phyloP scores from a whole-genome alignment of 306 rosid genomes.

The Aeschynomene evenia region DNA sequence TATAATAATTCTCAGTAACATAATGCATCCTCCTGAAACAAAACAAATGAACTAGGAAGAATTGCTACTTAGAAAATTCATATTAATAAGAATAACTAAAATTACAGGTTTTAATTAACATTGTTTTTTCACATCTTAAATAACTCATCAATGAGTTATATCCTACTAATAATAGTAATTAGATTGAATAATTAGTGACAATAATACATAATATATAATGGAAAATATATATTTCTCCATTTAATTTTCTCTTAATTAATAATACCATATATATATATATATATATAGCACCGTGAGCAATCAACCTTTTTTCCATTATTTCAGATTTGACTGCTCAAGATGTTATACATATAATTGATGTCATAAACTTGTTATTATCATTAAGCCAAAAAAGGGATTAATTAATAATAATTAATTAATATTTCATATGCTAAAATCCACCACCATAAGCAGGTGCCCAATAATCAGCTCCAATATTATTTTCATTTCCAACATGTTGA shows the following conservation, averaged over 20 bases:
- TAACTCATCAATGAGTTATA: constrained; percentile 14
- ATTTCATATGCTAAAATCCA: constrained; percentile 40
- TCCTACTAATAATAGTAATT: constrained; percentile 8
- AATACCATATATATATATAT: too few relatives aligned
- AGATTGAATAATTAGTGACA: constrained; percentile 47
- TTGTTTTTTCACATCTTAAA: constrained; percentile 2
- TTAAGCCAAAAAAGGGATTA: not conserved
- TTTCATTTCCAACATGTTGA: constrained; percentile 70
- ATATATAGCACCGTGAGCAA: constrained; percentile 78
- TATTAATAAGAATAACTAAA: constrained; percentile 1
- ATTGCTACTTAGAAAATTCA: constrained; percentile 9
- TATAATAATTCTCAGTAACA: not conserved
- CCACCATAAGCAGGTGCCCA: constrained; percentile 78
- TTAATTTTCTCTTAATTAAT: not conserved
- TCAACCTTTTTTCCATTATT: constrained; percentile 52
- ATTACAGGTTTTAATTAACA: not conserved
- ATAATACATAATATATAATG: constrained; percentile 3
- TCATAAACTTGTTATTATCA: not conserved
- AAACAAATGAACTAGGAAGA: not conserved
- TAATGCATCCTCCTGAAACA: too few relatives aligned
- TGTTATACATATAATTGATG: constrained; percentile 40
- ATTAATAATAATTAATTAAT: too few relatives aligned
- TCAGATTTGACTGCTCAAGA: constrained; percentile 71
- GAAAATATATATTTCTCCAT: not conserved
- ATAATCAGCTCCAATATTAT: constrained; percentile 80